These are phyloP conservation scores for Hortiboletus flavorubellus DNA, from an alignment of 768 basidiomycete species.

Conservation along the genomic window DNA sequence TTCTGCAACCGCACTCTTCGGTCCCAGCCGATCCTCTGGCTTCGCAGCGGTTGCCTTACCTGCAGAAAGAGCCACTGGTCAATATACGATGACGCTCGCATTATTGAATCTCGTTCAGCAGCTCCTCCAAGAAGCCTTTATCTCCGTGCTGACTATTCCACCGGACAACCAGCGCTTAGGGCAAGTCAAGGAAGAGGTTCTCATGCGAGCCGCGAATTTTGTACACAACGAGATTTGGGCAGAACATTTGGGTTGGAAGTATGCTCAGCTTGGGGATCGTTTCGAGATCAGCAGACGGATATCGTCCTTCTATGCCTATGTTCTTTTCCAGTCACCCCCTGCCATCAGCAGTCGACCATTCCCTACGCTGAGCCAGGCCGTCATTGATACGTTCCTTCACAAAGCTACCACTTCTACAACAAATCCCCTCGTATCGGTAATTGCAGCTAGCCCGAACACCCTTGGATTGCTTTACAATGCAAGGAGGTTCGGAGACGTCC, in stretches of 20 bases:
- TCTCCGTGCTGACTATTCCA: slow-evolving; percentile 44
- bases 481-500: slow-evolving; percentile 66
- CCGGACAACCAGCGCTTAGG: slow-evolving; percentile 59
- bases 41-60: slow-evolving; percentile 66
- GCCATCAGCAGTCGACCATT: slow-evolving; percentile 55
- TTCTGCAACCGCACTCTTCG: slow-evolving; percentile 74
- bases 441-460: slow-evolving; percentile 60
- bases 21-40: slow-evolving; percentile 51
- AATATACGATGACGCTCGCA: slow-evolving; percentile 80
- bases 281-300: slow-evolving; percentile 78
- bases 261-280: slow-evolving; percentile 72
- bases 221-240: slow-evolving; percentile 89
- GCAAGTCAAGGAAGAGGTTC: slow-evolving; percentile 80
- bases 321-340: slow-evolving; percentile 62
- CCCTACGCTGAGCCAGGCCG: slow-evolving; percentile 52
- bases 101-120: slow-evolving; percentile 74
- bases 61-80: slow-evolving; percentile 64
- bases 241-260: slow-evolving; percentile 84
- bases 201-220: slow-evolving; percentile 72
- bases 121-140: slow-evolving; percentile 69
- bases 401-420: slow-evolving; percentile 79
- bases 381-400: slow-evolving; percentile 69
- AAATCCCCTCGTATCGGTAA: slow-evolving; percentile 69
- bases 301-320: slow-evolving; percentile 60
- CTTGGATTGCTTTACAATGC: slow-evolving; percentile 57